phyloP scores from a whole-genome alignment of 140 eudicot genomes.

The Cichorium intybus region DNA sequence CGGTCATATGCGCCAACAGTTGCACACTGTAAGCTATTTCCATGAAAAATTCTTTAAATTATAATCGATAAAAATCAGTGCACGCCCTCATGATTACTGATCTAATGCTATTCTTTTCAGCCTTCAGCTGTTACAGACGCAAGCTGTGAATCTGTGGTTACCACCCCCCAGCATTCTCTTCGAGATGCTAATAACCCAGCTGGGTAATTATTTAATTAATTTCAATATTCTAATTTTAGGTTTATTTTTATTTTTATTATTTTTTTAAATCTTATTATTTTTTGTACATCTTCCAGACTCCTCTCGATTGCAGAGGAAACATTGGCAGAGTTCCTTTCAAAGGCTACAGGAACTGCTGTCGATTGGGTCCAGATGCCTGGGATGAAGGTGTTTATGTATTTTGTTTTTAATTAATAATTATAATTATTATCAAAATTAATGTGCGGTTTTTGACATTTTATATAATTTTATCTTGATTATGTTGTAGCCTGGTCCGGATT shows the following conservation, averaged over 20 bases:
- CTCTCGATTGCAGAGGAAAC: slow-evolving; percentile 95
- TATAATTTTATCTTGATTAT: slow-evolving; percentile 2
- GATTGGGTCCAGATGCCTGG: slow-evolving; percentile 99
- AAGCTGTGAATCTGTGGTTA: slow-evolving; percentile 85
- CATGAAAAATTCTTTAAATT: not conserved
- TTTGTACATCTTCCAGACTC: slow-evolving; percentile 47
- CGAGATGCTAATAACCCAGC: slow-evolving; percentile 94
- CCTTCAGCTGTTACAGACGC: slow-evolving; percentile 60
- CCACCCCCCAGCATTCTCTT: slow-evolving; percentile 85
- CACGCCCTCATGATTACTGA: not conserved
- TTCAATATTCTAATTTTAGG: not conserved
- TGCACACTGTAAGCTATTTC: slow-evolving; percentile 60
- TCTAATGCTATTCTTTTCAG: slow-evolving; percentile 33
- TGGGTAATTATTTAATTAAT: slow-evolving; percentile 49
- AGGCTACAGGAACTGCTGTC: slow-evolving; percentile 99
- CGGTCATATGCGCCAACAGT: slow-evolving; percentile 78
- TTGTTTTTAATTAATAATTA: not conserved
- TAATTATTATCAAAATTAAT: not conserved
- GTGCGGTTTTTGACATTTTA: not conserved
- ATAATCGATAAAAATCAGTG: not conserved
- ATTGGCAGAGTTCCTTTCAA: slow-evolving; percentile 94
- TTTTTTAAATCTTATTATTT: not conserved
- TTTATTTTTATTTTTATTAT: not conserved
- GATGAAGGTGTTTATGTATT: slow-evolving; percentile 77
- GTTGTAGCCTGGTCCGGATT: slow-evolving; percentile 98